Evolutionary conservation across 805 yeast species (phyloP).

Genomic region (Trichomonascus vanleenenianus): DNA sequence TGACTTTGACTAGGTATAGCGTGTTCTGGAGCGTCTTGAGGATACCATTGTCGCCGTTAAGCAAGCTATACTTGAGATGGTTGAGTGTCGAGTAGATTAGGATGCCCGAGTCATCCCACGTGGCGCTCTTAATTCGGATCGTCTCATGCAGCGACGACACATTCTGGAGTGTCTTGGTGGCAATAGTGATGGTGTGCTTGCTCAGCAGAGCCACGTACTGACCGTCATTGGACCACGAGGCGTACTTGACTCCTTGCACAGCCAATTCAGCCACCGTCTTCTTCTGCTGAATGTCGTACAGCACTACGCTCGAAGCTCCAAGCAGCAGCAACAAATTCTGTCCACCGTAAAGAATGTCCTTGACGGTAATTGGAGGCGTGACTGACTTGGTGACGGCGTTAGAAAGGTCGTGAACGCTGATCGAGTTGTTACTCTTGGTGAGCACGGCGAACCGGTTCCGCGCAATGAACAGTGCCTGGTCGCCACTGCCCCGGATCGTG

Average conservation of each 20-base stretch:
- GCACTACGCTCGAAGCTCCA: constrained; percentile 62
- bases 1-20: constrained; percentile 66
- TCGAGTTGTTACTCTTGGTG: constrained; percentile 50
- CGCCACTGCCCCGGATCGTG: constrained; percentile 70
- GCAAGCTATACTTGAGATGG: constrained; percentile 86
- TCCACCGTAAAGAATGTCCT: constrained; percentile 65
- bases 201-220: constrained; percentile 80
- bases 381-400: constrained; percentile 78
- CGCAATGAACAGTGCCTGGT: constrained; percentile 83
- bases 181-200: constrained; percentile 88
- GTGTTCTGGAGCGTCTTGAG: constrained; percentile 89
- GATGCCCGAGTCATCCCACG: constrained; percentile 94
- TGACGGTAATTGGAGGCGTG: constrained; percentile 45
- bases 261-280: constrained; percentile 61
- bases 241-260: constrained; percentile 78
- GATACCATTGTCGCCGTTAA: constrained; percentile 94
- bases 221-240: constrained; percentile 81
- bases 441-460: constrained; percentile 90
- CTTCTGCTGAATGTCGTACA: constrained; percentile 90
- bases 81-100: constrained; percentile 88
- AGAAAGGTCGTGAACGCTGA: constrained; percentile 76
- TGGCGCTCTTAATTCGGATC: constrained; percentile 90
- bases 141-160: constrained; percentile 90
- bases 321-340: constrained; percentile 78
- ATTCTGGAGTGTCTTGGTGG: constrained; percentile 66